These are phyloP conservation scores for Symbiodinium natans DNA, from an alignment of 73 alveolate genomes.

Conservation along the genomic window DNA sequence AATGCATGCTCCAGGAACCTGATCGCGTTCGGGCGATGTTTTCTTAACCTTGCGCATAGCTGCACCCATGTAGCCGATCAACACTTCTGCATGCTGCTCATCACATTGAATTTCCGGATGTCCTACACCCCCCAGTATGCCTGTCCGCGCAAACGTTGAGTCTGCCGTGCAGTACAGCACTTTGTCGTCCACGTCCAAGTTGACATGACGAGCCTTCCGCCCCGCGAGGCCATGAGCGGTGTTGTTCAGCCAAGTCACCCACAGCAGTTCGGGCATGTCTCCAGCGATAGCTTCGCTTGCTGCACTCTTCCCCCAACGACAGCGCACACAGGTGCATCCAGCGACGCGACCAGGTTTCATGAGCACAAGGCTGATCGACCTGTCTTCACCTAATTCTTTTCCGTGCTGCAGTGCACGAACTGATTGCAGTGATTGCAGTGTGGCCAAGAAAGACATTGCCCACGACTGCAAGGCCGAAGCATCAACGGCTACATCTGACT, in stretches of 20 bases:
- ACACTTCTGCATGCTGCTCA: not conserved
- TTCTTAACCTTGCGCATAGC: not conserved
- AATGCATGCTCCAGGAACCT: not conserved
- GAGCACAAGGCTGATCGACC: not conserved
- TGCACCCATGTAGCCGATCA: not conserved
- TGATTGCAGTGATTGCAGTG: not conserved
- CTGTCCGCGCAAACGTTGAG: not conserved
- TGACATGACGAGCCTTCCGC: not conserved
- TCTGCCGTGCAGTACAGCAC: not conserved
- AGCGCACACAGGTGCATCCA: not conserved
- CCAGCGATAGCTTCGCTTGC: too few species aligned
- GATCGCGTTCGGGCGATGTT: not conserved
- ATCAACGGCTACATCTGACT: too few species aligned
- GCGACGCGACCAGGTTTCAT: not conserved
- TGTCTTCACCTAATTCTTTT: not conserved
- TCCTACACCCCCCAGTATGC: not conserved
- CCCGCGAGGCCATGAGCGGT: not conserved
- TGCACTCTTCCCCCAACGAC: not conserved
- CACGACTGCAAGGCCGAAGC: too few species aligned
- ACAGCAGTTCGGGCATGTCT: not conserved
- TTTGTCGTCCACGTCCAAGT: not conserved
- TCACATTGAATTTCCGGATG: not conserved
- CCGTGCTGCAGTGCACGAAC: not conserved
- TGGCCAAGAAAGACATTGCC: not conserved
- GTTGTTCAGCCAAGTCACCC: conserved; percentile 14